Percentiles rank a stretch among this genome's conserved stretches.
Evolutionary conservation across 805 yeast species (phyloP).

Genomic region (Tetrapisispora pingtungensis): DNA sequence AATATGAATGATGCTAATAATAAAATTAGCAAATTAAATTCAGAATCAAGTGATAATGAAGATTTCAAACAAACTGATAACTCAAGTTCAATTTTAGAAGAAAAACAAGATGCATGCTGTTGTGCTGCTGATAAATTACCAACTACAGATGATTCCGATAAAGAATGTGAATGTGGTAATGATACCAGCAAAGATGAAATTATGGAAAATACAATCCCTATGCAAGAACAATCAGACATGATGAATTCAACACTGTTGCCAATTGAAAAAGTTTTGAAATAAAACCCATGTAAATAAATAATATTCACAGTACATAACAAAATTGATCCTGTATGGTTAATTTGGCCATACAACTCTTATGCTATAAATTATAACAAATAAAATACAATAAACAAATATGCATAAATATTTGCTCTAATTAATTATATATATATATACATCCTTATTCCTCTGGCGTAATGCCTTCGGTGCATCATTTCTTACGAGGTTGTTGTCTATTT

Average conservation of each 20-base stretch:
- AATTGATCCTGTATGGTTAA: no score
- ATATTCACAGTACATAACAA: no score
- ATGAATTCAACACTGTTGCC: slow-evolving; percentile 27
- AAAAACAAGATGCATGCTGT: slow-evolving; percentile 3
- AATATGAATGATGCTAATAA: no score
- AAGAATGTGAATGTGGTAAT: slow-evolving; percentile 1
- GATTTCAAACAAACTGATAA: not conserved
- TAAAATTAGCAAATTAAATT: not conserved
- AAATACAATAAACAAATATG: no score
- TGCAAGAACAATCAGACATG: slow-evolving; percentile 21
- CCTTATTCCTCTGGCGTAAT: no score
- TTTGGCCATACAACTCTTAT: no score
- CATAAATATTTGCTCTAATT: no score
- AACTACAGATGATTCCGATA: not conserved
- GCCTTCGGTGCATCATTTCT: no score
- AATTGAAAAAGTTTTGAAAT: slow-evolving; percentile 6
- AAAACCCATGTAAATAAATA: no score
- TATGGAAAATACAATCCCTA: slow-evolving; percentile 18
- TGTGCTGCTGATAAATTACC: slow-evolving; percentile 4
- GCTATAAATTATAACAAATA: no score
- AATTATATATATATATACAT: no score
- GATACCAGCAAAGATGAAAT: slow-evolving; percentile 6
- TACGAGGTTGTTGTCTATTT: no score
- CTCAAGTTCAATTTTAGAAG: not conserved
- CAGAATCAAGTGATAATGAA: not conserved